Base-by-base conservation (phyloP, 257 asterid genomes). In the Capsicum chinense region DNA sequence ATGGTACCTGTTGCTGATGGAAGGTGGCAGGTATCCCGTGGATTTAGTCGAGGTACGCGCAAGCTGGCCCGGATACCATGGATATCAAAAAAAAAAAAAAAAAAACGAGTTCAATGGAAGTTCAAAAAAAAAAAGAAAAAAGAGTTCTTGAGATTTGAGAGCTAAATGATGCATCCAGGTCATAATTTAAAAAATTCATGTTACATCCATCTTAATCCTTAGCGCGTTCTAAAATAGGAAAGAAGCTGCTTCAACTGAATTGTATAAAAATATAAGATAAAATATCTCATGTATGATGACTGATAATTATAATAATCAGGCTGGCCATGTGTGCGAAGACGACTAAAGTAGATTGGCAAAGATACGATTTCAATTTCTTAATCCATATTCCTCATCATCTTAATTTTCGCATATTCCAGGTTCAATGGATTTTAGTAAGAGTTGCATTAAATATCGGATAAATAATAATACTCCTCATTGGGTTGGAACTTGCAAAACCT, bases 401-500 rank as follows among this genome's bases (percentile, higher is more conserved):
- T 14, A 42, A 14, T 37, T 48, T 16, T 71, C 79, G 17, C 16
- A 16, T n/a, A 10, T 71, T 67, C 21, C 52, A 76, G 81, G 15
- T 76, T 57, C 81, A 76, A 76, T 76, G 81, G 17, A 26, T 76
- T 62, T 6, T 11, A 56, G 19, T 48, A 74, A 50, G 48, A 76
- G 63, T 52, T 57, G 81, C 63, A 76, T 76, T 76, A 76, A 76
- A 52, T 76, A 52, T 12, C 5, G 7, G 6, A 5, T 3, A 5
- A 5, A 5, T 9, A 63, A 0, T 52, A 5, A 5, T 9, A 63
- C 0, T 52, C 14, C 56, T 52, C 3, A 12, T 35, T 33, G 44
- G 66, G 48, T 76, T 76, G 81, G 26, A 54, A 76, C 81, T 76
- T 54, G 81, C 6, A 7, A 76, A 71, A 52, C 9, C 64, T 76